phyloP scores from a whole-genome alignment of 208 protist genomes.

The Trypanosoma caninum region DNA sequence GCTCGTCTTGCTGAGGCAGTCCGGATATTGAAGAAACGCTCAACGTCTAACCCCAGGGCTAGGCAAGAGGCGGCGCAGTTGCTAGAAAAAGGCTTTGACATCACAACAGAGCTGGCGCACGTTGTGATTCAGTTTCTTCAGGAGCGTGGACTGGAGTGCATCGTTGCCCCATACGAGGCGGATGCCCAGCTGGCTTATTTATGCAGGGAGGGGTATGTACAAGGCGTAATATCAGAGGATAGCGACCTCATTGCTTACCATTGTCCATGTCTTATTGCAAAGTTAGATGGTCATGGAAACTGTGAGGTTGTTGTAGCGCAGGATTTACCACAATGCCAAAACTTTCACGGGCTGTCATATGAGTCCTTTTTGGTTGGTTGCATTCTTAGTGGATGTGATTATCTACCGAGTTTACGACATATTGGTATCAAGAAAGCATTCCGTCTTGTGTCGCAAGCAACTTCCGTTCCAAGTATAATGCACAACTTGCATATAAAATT shows the following conservation, averaged over 20 bases:
- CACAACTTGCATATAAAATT: conserved; percentile 34
- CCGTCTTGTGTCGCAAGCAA: conserved; percentile 55
- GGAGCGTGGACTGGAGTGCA: conserved; percentile 75
- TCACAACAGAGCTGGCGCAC: conserved; percentile 75
- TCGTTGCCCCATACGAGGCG: conserved; percentile 99
- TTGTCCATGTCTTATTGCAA: conserved; percentile 76
- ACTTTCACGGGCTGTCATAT: conserved; percentile 34
- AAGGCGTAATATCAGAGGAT: conserved; percentile 97
- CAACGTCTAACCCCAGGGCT: conserved; percentile 21
- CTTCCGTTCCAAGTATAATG: conserved; percentile 50
- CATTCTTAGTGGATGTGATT: conserved; percentile 98
- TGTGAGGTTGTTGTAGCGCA: conserved; percentile 21
- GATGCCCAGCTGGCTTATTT: conserved; percentile 99
- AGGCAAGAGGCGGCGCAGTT: conserved; percentile 38
- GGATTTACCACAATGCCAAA: conserved; percentile 17
- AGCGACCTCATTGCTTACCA: conserved; percentile 98
- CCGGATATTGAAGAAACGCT: conserved; percentile 34
- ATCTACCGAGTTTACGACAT: conserved; percentile 86
- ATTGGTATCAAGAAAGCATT: conserved; percentile 95
- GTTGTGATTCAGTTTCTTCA: conserved; percentile 72
- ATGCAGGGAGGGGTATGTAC: conserved; percentile 77
- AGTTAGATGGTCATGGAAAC: conserved; percentile 45
- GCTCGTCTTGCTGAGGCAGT: conserved; percentile 39
- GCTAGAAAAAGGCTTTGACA: conserved; percentile 67
- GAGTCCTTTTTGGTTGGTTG: conserved; percentile 92